Evolutionary conservation across 768 basidiomycete genomes (phyloP), one percentile per base, ranked within the genome.

Genomic region (Hericium coralloides): DNA sequence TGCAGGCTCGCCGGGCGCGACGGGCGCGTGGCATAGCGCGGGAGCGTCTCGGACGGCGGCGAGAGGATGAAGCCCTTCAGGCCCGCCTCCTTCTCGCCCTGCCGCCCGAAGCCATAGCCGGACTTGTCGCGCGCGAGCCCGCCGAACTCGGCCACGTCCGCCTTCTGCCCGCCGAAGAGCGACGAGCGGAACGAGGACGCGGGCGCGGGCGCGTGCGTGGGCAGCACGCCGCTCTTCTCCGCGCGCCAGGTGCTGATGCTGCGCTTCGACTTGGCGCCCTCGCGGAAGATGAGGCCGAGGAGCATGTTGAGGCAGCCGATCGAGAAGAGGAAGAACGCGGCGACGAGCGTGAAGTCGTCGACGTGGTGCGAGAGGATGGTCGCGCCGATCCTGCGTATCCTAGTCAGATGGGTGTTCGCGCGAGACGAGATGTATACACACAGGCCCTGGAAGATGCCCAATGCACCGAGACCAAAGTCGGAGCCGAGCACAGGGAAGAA

Each of bases 311-410:
- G 71, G 70, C 90, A 92, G n/a, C 92, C 93, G 57, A 95, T 66
- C 53, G 91, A 79, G 75, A 95, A 95, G 59, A 95, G 80, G 76
- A 95, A 85, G 78, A 95, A 95, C 49, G 88, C 92, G 4, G 92
- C 78, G 60, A 92, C 92, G 66, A 95, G 89, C 20, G 92, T 84
- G 75, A 95, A 95, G 59, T 82, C 83, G 64, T 92, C 85, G 58
- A 93, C 90, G 69, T 85, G 76, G 61, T 79, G 78, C 31, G 77
- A 78, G 47, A 82, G 72, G 51, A 79, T 73, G n/a, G 75, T 71
- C 12, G 77, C 75, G 25, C 74, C 76, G 76, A 95, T 47, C 38
- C 62, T 63, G 15, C 49, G 41, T 17, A 15, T 31, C 20, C 43
- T 12, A 2, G 25, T n/a, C 23, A 61, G 49, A 57, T 31, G 31